Evolutionary conservation across 1,284 basidiomycete genomes (phyloP).

Genomic region (Puccinia hordei): DNA sequence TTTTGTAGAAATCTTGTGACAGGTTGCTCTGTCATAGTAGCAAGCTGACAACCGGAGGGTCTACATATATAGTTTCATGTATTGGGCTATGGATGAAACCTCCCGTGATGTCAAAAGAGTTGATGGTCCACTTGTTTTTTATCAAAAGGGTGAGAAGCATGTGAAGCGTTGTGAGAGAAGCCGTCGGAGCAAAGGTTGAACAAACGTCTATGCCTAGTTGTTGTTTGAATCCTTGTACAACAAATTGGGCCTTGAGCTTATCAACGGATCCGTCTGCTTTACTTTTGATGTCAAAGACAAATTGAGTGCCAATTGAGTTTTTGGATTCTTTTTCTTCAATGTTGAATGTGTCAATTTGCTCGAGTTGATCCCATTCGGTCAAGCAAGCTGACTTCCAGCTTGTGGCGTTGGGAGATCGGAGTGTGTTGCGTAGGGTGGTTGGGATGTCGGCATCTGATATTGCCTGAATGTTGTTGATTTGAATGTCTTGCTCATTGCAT

Average conservation of each 20-base stretch:
- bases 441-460: background rate
- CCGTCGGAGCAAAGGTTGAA: background rate
- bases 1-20: no score
- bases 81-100: background rate
- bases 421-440: background rate
- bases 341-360: background rate
- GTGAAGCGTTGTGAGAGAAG: background rate
- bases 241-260: constrained; percentile 4
- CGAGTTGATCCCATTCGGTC: background rate
- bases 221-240: background rate
- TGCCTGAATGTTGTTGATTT: background rate
- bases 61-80: background rate
- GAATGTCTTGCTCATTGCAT: background rate
- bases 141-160: background rate
- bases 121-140: background rate
- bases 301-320: background rate
- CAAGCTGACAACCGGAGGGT: background rate
- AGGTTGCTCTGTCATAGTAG: background rate
- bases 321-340: background rate
- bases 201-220: background rate
- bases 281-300: constrained; percentile 17
- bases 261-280: background rate
- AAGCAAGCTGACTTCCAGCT: background rate
- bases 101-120: constrained; percentile 12
- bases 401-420: background rate